These are phyloP conservation scores for Colletotrichum spaethianum DNA, from an alignment of 2,329 filamentous ascomycete species.

Conservation along the genomic window DNA sequence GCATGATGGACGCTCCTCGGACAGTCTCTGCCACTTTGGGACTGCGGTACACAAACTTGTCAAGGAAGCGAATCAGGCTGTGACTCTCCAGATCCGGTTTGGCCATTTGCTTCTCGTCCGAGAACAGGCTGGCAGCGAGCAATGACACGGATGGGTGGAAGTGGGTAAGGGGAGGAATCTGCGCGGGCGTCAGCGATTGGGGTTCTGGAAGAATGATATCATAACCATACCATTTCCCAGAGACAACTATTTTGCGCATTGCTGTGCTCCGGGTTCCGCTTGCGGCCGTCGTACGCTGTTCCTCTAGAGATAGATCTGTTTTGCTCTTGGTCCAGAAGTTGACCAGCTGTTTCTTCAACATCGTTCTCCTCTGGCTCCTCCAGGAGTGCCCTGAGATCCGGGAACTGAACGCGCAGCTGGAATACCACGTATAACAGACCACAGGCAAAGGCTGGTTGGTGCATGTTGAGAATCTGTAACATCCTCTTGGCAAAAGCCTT, in stretches of 20 bases:
- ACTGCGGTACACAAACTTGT: slow-evolving; percentile 98
- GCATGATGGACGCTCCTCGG: slow-evolving; percentile 95
- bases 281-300: slow-evolving; percentile 84
- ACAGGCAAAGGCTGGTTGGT: slow-evolving; percentile 93
- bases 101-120: slow-evolving; percentile 78
- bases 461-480: slow-evolving; percentile 87
- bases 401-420: slow-evolving; percentile 85
- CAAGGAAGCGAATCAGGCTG: slow-evolving; percentile 93
- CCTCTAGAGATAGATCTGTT: slow-evolving; percentile 42
- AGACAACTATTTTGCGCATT: slow-evolving; percentile 94
- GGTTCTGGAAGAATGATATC: background rate
- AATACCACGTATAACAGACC: slow-evolving; percentile 91
- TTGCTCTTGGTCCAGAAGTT: slow-evolving; percentile 44
- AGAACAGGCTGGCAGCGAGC: slow-evolving; percentile 81
- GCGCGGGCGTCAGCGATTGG: background rate
- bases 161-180: slow-evolving; percentile 80
- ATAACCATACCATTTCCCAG: slow-evolving; percentile 83
- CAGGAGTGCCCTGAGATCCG: slow-evolving; percentile 83
- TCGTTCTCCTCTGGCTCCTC: slow-evolving; percentile 85
- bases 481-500: slow-evolving; percentile 97
- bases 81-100: slow-evolving; percentile 94
- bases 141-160: slow-evolving; percentile 95
- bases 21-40: slow-evolving; percentile 79
- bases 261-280: slow-evolving; percentile 91
- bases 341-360: slow-evolving; percentile 56